Conservation (phyloP, 257 asterid species). For the Forsythia suspensa region DNA sequence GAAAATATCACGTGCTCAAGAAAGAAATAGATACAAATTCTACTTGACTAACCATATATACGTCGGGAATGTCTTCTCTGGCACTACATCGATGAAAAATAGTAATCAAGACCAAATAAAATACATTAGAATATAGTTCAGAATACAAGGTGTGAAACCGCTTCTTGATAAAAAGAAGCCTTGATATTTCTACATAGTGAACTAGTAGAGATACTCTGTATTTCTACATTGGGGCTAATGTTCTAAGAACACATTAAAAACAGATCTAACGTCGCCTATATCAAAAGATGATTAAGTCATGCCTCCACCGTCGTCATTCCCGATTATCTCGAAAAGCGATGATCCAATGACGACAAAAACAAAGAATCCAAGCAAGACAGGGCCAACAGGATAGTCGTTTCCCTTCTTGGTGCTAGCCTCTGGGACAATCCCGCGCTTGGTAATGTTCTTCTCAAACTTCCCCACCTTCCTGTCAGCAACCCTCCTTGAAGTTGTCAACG, state of each 20-base stretch:
- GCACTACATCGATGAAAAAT: constrained; percentile 57
- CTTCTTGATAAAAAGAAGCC: constrained; percentile 93
- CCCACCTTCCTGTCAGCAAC: constrained; percentile 81
- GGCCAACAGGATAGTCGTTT: constrained; percentile 78
- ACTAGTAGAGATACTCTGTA: constrained; percentile 57
- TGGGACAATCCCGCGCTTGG: constrained; percentile 75
- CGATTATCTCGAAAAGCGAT: constrained; percentile 88
- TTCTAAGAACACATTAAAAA: constrained; percentile 18
- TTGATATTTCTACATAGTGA: constrained; percentile 90
- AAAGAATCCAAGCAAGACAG: constrained; percentile 87
- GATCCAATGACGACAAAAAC: constrained; percentile 92
- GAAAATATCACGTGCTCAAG: background rate
- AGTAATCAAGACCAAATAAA: constrained; percentile 21
- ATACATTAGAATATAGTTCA: constrained; percentile 3
- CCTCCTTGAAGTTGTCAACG: constrained; percentile 85
- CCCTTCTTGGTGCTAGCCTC: constrained; percentile 83
- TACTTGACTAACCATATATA: constrained; percentile 71
- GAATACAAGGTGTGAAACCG: constrained; percentile 4
- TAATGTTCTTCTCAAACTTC: constrained; percentile 90
- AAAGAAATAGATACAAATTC: background rate
- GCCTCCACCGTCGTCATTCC: constrained; percentile 94
- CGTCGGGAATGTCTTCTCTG: constrained; percentile 76
- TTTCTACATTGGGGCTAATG: constrained; percentile 24
- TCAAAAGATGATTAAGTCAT: constrained; percentile 47
- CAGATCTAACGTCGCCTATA: constrained; percentile 5